Evolutionary conservation across 306 rosid species (phyloP).

Genomic region (Pueraria montana): DNA sequence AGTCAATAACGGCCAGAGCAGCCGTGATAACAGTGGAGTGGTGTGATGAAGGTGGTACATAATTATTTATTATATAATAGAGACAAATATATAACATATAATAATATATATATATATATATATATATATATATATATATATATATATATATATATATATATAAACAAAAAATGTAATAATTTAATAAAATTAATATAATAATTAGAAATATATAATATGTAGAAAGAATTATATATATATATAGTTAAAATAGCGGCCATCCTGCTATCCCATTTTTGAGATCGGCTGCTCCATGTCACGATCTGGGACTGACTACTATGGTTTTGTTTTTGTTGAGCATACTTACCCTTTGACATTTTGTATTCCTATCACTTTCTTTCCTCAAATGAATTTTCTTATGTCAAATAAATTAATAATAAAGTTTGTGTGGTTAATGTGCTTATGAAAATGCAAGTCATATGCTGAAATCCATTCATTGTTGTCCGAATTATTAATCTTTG

Average conservation of each 20-base stretch:
- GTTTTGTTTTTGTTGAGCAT: not conserved
- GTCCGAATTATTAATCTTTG: not conserved
- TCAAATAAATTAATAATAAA: not conserved
- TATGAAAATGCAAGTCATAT: not conserved
- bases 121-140: too few relatives aligned
- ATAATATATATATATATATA: too few relatives aligned
- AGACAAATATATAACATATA: too few relatives aligned
- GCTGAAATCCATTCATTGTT: not conserved
- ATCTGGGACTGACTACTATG: not conserved
- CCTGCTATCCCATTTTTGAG: not conserved
- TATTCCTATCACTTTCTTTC: not conserved
- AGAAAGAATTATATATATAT: not conserved
- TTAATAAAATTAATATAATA: too few relatives aligned
- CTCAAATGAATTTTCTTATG: not conserved
- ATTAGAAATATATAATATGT: not conserved
- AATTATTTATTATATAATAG: too few relatives aligned
- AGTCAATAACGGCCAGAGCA: too few relatives aligned
- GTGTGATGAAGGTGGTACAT: too few relatives aligned
- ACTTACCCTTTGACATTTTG: not conserved
- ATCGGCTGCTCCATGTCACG: not conserved
- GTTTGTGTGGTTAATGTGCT: not conserved
- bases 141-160: too few relatives aligned
- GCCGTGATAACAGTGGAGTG: too few relatives aligned
- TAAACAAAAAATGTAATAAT: too few relatives aligned
- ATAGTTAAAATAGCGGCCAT: not conserved